phyloP scores from a whole-genome alignment of 208 protist species.

The Blechomonas ayalai region DNA sequence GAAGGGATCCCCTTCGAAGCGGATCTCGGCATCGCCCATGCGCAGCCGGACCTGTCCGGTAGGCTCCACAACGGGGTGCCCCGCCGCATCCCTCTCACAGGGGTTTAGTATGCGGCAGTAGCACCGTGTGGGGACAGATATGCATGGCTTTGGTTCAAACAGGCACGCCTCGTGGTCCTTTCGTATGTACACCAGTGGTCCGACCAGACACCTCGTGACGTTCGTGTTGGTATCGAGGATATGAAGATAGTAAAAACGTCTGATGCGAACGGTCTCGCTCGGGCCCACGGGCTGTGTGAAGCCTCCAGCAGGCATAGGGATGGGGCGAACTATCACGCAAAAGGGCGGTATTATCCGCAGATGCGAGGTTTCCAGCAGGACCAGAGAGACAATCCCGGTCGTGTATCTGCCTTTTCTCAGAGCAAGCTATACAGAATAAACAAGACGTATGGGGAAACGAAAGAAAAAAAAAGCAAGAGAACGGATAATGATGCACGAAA shows the following conservation, averaged over 20 bases:
- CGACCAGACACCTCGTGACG: constrained; percentile 65
- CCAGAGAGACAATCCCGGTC: too few relatives aligned
- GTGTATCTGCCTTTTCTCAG: too few relatives aligned
- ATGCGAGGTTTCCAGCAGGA: too few relatives aligned
- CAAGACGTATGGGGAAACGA: too few relatives aligned
- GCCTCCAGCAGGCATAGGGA: too few relatives aligned
- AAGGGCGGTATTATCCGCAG: too few relatives aligned
- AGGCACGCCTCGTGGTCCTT: constrained; percentile 90
- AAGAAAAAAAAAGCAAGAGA: too few relatives aligned
- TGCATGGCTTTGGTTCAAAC: constrained; percentile 67
- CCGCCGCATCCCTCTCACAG: constrained; percentile 26
- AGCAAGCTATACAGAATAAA: too few relatives aligned
- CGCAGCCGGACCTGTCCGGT: constrained; percentile 76
- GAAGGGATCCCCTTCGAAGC: constrained; percentile 87
- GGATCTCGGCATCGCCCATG: constrained; percentile 90
- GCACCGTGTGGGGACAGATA: constrained; percentile 54
- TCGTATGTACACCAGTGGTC: constrained; percentile 90
- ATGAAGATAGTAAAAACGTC: constrained; percentile 91
- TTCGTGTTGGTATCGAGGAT: constrained; percentile 94
- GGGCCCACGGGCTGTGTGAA: too few relatives aligned
- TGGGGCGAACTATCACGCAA: too few relatives aligned
- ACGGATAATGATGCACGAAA: too few relatives aligned
- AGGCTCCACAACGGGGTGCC: constrained; percentile 31
- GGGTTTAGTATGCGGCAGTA: constrained; percentile 79
- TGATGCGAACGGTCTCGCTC: constrained; percentile 87